Base-by-base conservation (phyloP, 805 yeast genomes). In the Cyberlindnera nakhonratchasimensis region DNA sequence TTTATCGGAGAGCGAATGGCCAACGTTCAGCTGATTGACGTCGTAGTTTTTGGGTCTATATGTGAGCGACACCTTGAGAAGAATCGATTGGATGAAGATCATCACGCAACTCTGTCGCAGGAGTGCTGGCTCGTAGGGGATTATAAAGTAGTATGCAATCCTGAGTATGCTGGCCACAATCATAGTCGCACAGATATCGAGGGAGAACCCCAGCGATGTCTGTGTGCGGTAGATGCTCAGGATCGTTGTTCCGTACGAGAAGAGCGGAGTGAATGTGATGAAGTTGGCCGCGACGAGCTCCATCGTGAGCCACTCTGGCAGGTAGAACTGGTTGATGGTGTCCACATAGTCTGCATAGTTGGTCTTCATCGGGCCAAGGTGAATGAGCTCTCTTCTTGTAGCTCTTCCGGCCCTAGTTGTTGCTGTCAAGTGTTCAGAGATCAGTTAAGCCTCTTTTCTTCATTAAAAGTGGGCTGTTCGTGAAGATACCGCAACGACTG, bases 131-230 rank as follows among this genome's bases (percentile, higher is more conserved):
- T 89, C 96, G 58, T 82, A 89, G 0, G 96, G 96, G 34, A 81
- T 75, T 37, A 86, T 80, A 47, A 83, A 61, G 66, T 83, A 90
- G 66, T 86, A 89, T 42, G 79, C 77, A 21, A 89, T 80, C 50
- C 95, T 70, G 34, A 88, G 64, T 5, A 80, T 75, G 31, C 88
- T 75, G 1, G 96, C 82, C 49, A 87, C 70, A 47, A 89, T 60
- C 96, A 90, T 88, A 6, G 96, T 86, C 6, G 88, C 90, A 64
- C 96, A 90, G 10, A 90, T 86, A 63, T 90, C 97, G n/a, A 88
- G 69, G 5, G 95, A 84, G 57, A 89, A 88, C 18, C 96, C 97
- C 18, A 76, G 69, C 1, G 91, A 75, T 1, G 89, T 74, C 57
- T 80, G 68, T 25, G 76, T 73, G 35, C 72, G 67, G 53, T 79